Evolutionary conservation across 768 basidiomycete species (phyloP).

Genomic region (Mrakia blollopis): DNA sequence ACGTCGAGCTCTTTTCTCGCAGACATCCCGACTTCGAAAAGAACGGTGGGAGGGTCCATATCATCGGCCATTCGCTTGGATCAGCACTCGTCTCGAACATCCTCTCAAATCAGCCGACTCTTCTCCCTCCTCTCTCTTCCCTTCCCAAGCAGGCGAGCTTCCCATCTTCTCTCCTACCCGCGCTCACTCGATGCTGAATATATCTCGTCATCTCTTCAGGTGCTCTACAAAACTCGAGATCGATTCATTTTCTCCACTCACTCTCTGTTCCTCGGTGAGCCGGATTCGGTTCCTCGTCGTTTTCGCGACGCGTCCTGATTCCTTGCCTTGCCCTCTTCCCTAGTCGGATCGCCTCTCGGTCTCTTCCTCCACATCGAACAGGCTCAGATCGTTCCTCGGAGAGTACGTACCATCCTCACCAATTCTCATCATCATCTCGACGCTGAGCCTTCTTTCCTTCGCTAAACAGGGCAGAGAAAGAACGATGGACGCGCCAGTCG

Average conservation of each 20-base stretch:
- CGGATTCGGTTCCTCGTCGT: background rate
- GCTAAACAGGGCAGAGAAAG: constrained; percentile 17
- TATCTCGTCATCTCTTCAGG: constrained; percentile 38
- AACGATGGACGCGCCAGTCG: constrained; percentile 43
- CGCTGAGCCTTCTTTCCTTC: background rate
- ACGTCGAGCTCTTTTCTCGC: background rate
- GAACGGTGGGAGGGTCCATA: constrained; percentile 45
- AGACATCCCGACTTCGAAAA: constrained; percentile 46
- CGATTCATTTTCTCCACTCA: constrained; percentile 31
- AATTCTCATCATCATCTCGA: background rate
- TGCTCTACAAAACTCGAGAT: constrained; percentile 41
- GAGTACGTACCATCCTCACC: constrained; percentile 31
- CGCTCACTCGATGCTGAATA: background rate
- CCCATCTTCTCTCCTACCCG: background rate
- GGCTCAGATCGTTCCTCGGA: constrained; percentile 49
- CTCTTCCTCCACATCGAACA: constrained; percentile 49
- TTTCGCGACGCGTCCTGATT: background rate
- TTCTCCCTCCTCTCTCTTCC: constrained; percentile 45
- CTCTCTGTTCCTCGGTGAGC: constrained; percentile 8
- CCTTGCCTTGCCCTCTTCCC: constrained; percentile 47
- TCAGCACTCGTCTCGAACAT: constrained; percentile 48
- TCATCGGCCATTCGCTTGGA: constrained; percentile 50
- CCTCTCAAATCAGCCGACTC: constrained; percentile 49
- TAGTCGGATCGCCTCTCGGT: constrained; percentile 47
- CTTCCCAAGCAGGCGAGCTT: constrained; percentile 37